These are phyloP conservation scores for Nicotiana attenuata DNA, from an alignment of 257 asterid genomes.

Conservation along the genomic window DNA sequence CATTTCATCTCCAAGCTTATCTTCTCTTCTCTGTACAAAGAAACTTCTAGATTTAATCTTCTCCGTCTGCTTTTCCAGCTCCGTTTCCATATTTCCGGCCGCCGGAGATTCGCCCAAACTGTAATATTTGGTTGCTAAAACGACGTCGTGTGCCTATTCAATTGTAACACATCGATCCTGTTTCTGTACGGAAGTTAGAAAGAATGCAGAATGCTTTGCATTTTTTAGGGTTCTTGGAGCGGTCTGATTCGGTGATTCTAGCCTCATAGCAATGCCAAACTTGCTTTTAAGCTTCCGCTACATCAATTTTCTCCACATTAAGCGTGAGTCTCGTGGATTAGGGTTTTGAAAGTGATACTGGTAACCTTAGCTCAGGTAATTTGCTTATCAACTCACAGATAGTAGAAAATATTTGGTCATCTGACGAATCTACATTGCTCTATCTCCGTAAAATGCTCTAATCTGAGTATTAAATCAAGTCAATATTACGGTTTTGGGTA, in stretches of 20 bases:
- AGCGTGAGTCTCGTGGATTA: neutral
- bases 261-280: neutral
- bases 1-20: neutral
- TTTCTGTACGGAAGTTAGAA: neutral
- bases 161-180: neutral
- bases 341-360: neutral
- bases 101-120: neutral
- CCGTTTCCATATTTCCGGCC: neutral
- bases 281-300: neutral
- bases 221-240: neutral
- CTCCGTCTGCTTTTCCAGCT: neutral
- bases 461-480: neutral
- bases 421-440: neutral
- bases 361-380: neutral
- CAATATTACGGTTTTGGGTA: neutral
- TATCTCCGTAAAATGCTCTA: neutral
- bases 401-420: neutral
- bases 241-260: neutral
- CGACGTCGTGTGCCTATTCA: neutral
- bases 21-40: neutral
- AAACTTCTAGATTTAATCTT: neutral
- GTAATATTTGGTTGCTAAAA: neutral
- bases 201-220: neutral
- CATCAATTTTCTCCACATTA: neutral
- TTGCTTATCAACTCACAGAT: neutral